Evolutionary conservation across 192 early-diverging fungal species (phyloP).

Genomic region (Spizellomyces sp.): DNA sequence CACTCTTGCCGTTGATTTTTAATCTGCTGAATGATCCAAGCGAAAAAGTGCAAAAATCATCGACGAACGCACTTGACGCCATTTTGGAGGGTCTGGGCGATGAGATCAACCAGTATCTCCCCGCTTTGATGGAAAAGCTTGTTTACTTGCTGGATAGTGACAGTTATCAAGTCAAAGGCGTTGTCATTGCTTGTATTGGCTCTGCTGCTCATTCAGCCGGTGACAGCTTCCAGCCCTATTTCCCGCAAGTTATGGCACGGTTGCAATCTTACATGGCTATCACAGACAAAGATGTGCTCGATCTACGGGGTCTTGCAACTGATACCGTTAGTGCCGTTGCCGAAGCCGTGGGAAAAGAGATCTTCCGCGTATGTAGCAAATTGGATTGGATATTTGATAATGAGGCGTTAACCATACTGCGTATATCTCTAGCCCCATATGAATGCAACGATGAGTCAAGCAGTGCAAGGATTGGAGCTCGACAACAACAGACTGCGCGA

Average conservation of each 20-base stretch:
- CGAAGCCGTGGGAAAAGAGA: constrained; percentile 81
- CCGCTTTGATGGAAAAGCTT: constrained; percentile 80
- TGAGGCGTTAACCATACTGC: background rate
- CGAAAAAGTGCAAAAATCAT: constrained; percentile 73
- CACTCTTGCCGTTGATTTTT: constrained; percentile 83
- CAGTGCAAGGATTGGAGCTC: constrained; percentile 75
- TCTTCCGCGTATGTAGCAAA: constrained; percentile 47
- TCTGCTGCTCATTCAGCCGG: constrained; percentile 88
- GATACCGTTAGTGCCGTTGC: constrained; percentile 85
- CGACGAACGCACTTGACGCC: constrained; percentile 84
- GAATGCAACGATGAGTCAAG: constrained; percentile 73
- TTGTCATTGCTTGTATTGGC: constrained; percentile 83
- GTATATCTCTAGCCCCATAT: constrained; percentile 55
- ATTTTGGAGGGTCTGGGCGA: constrained; percentile 84
- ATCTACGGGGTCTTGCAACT: constrained; percentile 82
- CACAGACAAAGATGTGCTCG: constrained; percentile 65
- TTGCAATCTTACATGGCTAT: constrained; percentile 74
- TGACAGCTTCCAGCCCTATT: constrained; percentile 74
- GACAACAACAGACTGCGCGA: constrained; percentile 77
- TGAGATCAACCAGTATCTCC: constrained; percentile 79
- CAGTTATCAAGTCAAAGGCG: constrained; percentile 62
- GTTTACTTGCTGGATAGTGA: constrained; percentile 72
- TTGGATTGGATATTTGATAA: background rate
- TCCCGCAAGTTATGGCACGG: constrained; percentile 68
- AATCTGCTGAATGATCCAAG: constrained; percentile 78